Conservation (phyloP, 1,139 yeast species). For the Nakaseomyces kungkrabaensis region DNA sequence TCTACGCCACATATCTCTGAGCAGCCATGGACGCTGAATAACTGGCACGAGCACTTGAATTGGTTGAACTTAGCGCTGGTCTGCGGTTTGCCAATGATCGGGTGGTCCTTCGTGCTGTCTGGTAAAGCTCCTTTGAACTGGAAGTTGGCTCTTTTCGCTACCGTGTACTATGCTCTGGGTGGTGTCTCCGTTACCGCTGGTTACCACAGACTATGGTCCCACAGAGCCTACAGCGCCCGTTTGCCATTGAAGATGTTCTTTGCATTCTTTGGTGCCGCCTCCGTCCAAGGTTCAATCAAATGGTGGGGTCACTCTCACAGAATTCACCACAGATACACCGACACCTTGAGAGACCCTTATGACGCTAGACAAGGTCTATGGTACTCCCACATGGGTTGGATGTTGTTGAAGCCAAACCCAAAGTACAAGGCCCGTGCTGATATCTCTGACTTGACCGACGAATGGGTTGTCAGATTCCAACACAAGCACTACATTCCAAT, state of each 20-base stretch:
- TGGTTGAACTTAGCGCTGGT: slow-evolving; percentile 88
- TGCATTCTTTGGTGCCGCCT: slow-evolving; percentile 87
- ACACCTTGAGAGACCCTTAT: slow-evolving; percentile 93
- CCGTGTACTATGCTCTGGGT: slow-evolving; percentile 54
- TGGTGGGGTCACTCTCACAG: slow-evolving; percentile 99
- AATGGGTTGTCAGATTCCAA: slow-evolving; percentile 85
- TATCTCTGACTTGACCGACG: slow-evolving; percentile 81
- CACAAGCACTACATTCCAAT: slow-evolving; percentile 78
- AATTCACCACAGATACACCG: slow-evolving; percentile 95
- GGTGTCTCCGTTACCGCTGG: slow-evolving; percentile 97
- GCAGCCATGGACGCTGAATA: slow-evolving; percentile 74
- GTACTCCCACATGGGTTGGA: slow-evolving; percentile 97
- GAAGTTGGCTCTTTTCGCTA: slow-evolving; percentile 53
- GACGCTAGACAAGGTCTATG: slow-evolving; percentile 94
- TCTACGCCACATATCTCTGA: slow-evolving; percentile 62
- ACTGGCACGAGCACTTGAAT: slow-evolving; percentile 84
- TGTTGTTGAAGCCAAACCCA: slow-evolving; percentile 89
- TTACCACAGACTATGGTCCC: slow-evolving; percentile 81
- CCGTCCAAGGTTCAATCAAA: slow-evolving; percentile 93
- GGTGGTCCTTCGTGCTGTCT: slow-evolving; percentile 42
- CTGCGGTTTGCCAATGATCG: slow-evolving; percentile 57
- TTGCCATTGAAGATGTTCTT: slow-evolving; percentile 60
- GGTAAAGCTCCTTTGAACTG: slow-evolving; percentile 44
- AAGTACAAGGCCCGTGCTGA: slow-evolving; percentile 93
- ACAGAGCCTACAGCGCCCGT: slow-evolving; percentile 73